These are phyloP conservation scores for Leccinum longicurvipes DNA, from an alignment of 768 basidiomycete species.

Conservation along the genomic window DNA sequence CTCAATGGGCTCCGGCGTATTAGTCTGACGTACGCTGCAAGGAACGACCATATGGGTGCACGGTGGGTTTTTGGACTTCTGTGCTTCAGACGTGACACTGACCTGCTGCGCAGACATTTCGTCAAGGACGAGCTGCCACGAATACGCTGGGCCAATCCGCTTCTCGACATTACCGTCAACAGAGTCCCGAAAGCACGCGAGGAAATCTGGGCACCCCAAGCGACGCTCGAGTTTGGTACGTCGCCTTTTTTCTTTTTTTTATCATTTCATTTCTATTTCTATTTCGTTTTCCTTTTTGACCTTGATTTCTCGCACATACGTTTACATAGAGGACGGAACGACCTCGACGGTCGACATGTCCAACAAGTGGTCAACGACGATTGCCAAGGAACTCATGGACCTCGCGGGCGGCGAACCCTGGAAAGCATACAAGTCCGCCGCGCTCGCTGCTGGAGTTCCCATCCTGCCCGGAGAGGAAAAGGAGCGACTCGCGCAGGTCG, in stretches of 20 bases:
- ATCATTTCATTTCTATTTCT: not conserved
- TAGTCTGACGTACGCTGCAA: constrained; percentile 52
- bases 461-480: constrained; percentile 44
- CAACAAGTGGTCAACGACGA: constrained; percentile 67
- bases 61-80: constrained; percentile 41
- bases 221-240: constrained; percentile 64
- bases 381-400: constrained; percentile 70
- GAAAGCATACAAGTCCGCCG: constrained; percentile 51
- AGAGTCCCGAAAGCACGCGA: constrained; percentile 49
- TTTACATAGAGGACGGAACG: constrained; percentile 44
- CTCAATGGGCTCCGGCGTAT: constrained; percentile 49
- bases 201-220: constrained; percentile 58
- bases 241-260: constrained; percentile 13
- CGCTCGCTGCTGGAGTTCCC: constrained; percentile 45
- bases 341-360: constrained; percentile 49
- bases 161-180: constrained; percentile 56
- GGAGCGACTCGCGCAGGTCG: constrained; percentile 18
- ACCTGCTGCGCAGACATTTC: constrained; percentile 54
- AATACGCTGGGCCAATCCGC: constrained; percentile 74
- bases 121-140: constrained; percentile 75
- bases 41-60: constrained; percentile 74
- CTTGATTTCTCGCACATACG: not conserved
- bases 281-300: too few species aligned
- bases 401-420: constrained; percentile 58
- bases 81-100: not conserved